Evolutionary conservation across 164 flowering plant species (phyloP), one percentile per base, ranked within the genome.

Genomic region (Magnolia officinalis): DNA sequence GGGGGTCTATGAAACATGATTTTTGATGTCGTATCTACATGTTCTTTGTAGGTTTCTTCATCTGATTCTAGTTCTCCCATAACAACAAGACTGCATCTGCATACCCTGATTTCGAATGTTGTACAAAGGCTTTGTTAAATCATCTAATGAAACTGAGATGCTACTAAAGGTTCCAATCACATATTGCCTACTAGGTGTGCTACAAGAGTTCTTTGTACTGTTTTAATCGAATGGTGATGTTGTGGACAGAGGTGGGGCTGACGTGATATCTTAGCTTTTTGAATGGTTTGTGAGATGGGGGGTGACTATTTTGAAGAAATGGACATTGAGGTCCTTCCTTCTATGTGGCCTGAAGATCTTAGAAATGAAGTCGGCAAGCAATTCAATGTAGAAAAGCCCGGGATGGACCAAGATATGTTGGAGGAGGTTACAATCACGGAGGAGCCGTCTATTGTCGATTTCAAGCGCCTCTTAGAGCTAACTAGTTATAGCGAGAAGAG

Each of bases 301-400:
- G 81, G 66, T 51, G 92, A 88, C 74, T 80, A 72, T 58, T 55
- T 73, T 4, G 95, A 90, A 75, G 96, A 90, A 50, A 88, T 89
- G 93, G 98, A 95, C 75, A 71, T 89, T 66, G 98, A 94, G 77
- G 88, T 80, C 80, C 89, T 92, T n/a, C 75, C 89, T 79, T 91
- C 99, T 1, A 95, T 93, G 99, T 95, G 99, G 99, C 99, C 99
- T 2, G 97, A 92, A 77, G 96, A 91, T 81, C 83, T 92, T 67
- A 88, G 82, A 72, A 77, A 82, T 74, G 96, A 89, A 76, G 87
- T 78, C 18, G 94, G 91, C 26, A 89, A 86, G 72, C 90, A 87
- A 51, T 94, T 92, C 83, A 93, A 92, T 72, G 77, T 95, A 37
- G 97, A 92, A 76, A 87, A 74, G 82, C 94, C 98, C 23, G 87